Evolutionary conservation across 495 filamentous ascomycete genomes (phyloP).

Genomic region (Oleoguttula mirabilis): DNA sequence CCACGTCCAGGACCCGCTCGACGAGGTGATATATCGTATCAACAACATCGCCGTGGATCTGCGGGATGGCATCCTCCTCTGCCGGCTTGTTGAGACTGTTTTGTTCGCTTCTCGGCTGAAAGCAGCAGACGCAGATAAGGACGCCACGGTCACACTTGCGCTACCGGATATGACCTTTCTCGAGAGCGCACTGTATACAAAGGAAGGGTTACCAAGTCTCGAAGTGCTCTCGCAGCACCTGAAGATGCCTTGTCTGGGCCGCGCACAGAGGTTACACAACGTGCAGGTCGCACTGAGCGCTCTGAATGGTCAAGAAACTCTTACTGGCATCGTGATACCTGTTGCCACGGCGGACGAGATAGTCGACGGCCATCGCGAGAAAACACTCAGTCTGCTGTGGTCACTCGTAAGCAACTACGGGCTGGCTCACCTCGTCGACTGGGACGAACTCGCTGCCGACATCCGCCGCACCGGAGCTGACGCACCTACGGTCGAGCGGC

Average conservation of each 20-base stretch:
- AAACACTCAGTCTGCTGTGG: constrained; percentile 53
- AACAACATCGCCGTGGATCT: constrained; percentile 53
- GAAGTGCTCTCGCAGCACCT: constrained; percentile 46
- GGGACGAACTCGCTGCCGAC: constrained; percentile 42
- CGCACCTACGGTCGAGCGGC: not conserved
- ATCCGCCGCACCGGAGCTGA: constrained; percentile 21
- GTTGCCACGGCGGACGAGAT: constrained; percentile 48
- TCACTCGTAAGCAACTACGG: constrained; percentile 47
- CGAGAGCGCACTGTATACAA: constrained; percentile 24
- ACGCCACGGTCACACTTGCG: constrained; percentile 29
- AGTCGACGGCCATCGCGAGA: constrained; percentile 56
- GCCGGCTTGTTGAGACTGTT: constrained; percentile 48
- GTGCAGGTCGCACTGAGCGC: constrained; percentile 47
- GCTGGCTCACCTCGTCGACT: constrained; percentile 43
- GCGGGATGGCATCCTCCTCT: constrained; percentile 50
- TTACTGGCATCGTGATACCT: constrained; percentile 25
- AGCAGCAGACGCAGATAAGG: constrained; percentile 18
- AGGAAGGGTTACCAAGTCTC: constrained; percentile 8
- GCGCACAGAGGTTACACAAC: constrained; percentile 50
- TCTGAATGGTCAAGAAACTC: constrained; percentile 33
- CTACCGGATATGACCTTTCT: constrained; percentile 31
- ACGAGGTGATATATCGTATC: constrained; percentile 48
- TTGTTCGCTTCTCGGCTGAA: constrained; percentile 30
- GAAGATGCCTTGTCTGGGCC: constrained; percentile 46
- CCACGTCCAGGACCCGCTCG: constrained; percentile 43